phyloP scores from a whole-genome alignment of 78 protist species.

The Dictyostelium purpureum region DNA sequence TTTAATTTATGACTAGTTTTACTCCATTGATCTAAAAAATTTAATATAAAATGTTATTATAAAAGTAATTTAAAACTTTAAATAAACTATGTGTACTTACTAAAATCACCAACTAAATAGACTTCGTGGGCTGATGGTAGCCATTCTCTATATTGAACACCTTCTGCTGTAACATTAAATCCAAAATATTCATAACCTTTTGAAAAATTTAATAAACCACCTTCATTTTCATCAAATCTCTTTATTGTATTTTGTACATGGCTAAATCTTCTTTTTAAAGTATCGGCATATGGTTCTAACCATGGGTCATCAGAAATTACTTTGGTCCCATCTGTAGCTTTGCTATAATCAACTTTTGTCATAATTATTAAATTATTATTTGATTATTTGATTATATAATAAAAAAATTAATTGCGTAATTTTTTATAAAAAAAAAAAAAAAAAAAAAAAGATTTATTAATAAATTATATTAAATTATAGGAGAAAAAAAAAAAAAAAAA shows the following conservation, averaged over 20 bases:
- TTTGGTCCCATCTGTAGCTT: slow-evolving; percentile 82
- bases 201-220: slow-evolving; percentile 72
- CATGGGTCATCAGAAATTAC: slow-evolving; percentile 74
- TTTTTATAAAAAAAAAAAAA: too few relatives aligned
- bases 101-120: slow-evolving; percentile 71
- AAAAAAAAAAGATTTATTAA: too few relatives aligned
- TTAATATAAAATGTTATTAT: too few relatives aligned
- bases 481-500: too few relatives aligned
- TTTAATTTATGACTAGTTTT: slow-evolving; percentile 29
- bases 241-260: slow-evolving; percentile 13
- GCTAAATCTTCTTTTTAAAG: slow-evolving; percentile 25
- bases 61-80: not conserved
- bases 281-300: slow-evolving; percentile 74
- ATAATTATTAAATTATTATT: too few relatives aligned
- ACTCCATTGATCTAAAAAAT: slow-evolving; percentile 84
- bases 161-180: slow-evolving; percentile 28
- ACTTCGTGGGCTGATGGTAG: slow-evolving; percentile 72
- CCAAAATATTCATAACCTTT: slow-evolving; percentile 80
- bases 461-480: too few relatives aligned
- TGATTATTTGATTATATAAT: too few relatives aligned
- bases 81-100: slow-evolving; percentile 36
- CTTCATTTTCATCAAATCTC: slow-evolving; percentile 57
- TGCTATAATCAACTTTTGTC: slow-evolving; percentile 18
- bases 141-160: slow-evolving; percentile 81
- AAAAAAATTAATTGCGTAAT: too few relatives aligned